Evolutionary conservation across 306 rosid genomes (phyloP).

Genomic region (Abrus pulchellus): DNA sequence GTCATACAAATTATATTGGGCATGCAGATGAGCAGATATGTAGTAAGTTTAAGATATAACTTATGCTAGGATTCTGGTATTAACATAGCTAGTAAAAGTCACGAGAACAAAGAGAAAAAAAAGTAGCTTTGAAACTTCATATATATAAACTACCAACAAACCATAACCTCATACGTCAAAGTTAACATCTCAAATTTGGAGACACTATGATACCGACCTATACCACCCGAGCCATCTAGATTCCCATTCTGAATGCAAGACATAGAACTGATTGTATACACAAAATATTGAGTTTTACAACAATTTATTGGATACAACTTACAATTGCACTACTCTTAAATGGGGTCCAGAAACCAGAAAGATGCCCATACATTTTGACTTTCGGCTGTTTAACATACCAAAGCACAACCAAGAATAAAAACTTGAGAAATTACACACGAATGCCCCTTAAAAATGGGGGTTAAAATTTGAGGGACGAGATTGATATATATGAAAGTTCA

Average conservation of each 20-base stretch:
- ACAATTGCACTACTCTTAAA: background rate
- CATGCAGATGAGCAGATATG: constrained; percentile 7
- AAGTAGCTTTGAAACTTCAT: constrained; percentile 19
- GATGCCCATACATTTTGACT: background rate
- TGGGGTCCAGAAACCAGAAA: constrained; percentile 19
- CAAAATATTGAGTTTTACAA: background rate
- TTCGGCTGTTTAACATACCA: constrained; percentile 30
- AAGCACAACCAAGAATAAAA: background rate
- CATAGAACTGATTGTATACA: constrained; percentile 11
- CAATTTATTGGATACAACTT: background rate
- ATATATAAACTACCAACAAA: constrained; percentile 6
- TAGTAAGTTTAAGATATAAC: background rate
- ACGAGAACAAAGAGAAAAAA: background rate
- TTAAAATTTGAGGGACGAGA: background rate
- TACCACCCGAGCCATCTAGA: constrained; percentile 1
- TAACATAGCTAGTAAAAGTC: constrained; percentile 9
- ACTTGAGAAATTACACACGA: background rate
- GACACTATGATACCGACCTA: constrained; percentile 24
- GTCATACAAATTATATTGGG: background rate
- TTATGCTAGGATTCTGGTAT: constrained; percentile 24
- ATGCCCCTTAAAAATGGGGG: constrained; percentile 1
- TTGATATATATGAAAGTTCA: background rate
- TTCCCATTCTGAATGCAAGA: constrained; percentile 29
- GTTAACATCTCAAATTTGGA: constrained; percentile 2
- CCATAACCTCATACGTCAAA: background rate